Percentiles rank a stretch among this genome's conserved stretches.
phyloP scores from a whole-genome alignment of 306 rosid species.

The Vicia sativa region DNA sequence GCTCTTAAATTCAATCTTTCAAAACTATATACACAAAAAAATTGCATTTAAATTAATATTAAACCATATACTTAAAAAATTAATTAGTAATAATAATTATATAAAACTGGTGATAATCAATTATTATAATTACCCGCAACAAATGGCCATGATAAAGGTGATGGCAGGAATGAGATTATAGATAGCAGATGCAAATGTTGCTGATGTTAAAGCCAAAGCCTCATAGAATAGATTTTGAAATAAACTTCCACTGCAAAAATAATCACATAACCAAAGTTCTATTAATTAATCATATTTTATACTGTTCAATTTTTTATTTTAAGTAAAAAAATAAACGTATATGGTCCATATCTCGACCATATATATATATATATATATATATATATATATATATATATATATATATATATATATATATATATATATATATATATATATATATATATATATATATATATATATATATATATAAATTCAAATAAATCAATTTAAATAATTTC shows the following conservation, averaged over 20 bases:
- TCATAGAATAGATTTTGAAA: conserved; percentile 50
- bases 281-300: too few species aligned
- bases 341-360: too few species aligned
- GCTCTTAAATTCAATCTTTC: conserved; percentile 51
- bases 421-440: too few species aligned
- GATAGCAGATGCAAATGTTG: conserved; percentile 51
- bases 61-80: neutral
- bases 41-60: neutral
- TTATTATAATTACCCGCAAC: conserved; percentile 44
- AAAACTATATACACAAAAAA: conserved; percentile 41
- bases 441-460: too few species aligned
- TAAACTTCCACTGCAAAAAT: conserved; percentile 47
- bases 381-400: too few species aligned
- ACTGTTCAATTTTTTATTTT: too few species aligned
- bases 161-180: conserved; percentile 50
- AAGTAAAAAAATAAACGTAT: too few species aligned
- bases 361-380: too few species aligned
- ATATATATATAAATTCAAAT: too few species aligned
- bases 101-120: neutral
- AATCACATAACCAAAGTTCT: neutral
- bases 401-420: too few species aligned
- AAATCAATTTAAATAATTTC: too few species aligned
- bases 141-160: conserved; percentile 50
- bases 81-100: neutral
- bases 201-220: conserved; percentile 46